These are phyloP conservation scores for Nigrospora osmanthi DNA, from an alignment of 2,329 filamentous ascomycete genomes.

Conservation along the genomic window DNA sequence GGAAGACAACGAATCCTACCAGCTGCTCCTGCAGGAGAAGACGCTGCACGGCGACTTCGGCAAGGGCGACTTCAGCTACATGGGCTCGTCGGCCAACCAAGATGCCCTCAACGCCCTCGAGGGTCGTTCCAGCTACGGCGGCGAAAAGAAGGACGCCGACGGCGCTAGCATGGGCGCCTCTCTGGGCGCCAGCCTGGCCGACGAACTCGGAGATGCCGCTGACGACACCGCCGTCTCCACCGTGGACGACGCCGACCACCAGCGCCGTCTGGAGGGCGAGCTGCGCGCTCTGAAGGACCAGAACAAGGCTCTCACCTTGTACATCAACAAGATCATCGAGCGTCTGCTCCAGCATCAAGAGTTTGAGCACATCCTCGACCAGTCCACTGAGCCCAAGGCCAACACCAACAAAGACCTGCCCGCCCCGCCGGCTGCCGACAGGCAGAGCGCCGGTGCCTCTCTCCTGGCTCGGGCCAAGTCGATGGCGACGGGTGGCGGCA, in stretches of 20 bases:
- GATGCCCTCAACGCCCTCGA: conserved; percentile 59
- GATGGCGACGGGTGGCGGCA: conserved; percentile 23
- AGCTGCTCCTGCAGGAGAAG: conserved; percentile 87
- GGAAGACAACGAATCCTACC: conserved; percentile 98
- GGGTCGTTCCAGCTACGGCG: conserved; percentile 30
- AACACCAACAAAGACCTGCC: conserved; percentile 81
- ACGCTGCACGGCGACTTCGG: conserved; percentile 91
- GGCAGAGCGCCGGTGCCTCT: conserved; percentile 38
- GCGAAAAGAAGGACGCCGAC: conserved; percentile 14
- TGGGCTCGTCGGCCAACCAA: conserved; percentile 49
- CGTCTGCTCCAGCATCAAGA: conserved; percentile 89
- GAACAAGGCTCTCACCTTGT: conserved; percentile 94
- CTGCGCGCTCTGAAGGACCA: conserved; percentile 77
- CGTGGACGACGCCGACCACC: conserved; percentile 52
- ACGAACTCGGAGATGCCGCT: conserved; percentile 69
- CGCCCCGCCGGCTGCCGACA: conserved; percentile 51
- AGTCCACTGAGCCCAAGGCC: conserved; percentile 56
- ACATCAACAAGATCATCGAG: conserved; percentile 99
- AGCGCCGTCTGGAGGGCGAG: conserved; percentile 69
- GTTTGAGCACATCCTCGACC: conserved; percentile 88
- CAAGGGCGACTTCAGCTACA: conserved; percentile 72
- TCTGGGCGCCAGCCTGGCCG: conserved; percentile 59
- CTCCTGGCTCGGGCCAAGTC: conserved; percentile 56
- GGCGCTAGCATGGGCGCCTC: conserved; percentile 17
- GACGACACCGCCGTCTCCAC: conserved; percentile 50